Evolutionary conservation across 805 yeast genomes (phyloP).

Genomic region (Metschnikowia kunwiensis): DNA sequence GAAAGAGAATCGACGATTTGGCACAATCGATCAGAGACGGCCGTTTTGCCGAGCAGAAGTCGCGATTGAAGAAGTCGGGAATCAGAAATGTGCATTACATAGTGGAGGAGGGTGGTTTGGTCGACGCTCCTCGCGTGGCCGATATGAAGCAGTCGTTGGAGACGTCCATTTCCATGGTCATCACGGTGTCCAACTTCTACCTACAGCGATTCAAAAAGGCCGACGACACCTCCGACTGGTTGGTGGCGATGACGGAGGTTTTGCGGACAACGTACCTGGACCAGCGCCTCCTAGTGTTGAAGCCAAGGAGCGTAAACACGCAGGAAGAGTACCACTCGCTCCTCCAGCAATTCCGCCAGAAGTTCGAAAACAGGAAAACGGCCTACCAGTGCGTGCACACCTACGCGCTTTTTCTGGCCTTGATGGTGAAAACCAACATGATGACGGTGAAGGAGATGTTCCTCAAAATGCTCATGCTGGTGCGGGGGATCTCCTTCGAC

Average conservation of each 20-base stretch:
- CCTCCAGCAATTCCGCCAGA: slow-evolving; percentile 41
- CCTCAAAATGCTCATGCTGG: slow-evolving; percentile 70
- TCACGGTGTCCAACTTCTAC: slow-evolving; percentile 64
- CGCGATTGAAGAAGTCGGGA: slow-evolving; percentile 67
- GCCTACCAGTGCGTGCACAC: slow-evolving; percentile 38
- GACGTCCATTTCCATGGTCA: slow-evolving; percentile 70
- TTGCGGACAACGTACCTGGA: slow-evolving; percentile 38
- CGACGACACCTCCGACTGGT: slow-evolving; percentile 69
- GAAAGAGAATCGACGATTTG: slow-evolving; percentile 87
- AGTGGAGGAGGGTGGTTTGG: slow-evolving; percentile 66
- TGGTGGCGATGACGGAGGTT: slow-evolving; percentile 46
- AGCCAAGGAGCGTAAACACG: slow-evolving; percentile 46
- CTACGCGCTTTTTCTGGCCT: slow-evolving; percentile 51
- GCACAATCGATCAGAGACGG: slow-evolving; percentile 83
- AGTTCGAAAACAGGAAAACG: slow-evolving; percentile 35
- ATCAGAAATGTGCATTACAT: slow-evolving; percentile 67
- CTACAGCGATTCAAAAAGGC: slow-evolving; percentile 65
- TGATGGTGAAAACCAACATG: slow-evolving; percentile 66
- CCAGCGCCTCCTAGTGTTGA: slow-evolving; percentile 46
- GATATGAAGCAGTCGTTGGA: slow-evolving; percentile 63
- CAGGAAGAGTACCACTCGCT: slow-evolving; percentile 50
- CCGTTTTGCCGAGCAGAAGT: slow-evolving; percentile 82
- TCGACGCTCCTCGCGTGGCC: slow-evolving; percentile 32
- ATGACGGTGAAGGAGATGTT: slow-evolving; percentile 75
- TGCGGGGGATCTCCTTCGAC: slow-evolving; percentile 78